Base-by-base conservation (phyloP, 2,329 filamentous ascomycete genomes). In the Cladophialophora carrionii region DNA sequence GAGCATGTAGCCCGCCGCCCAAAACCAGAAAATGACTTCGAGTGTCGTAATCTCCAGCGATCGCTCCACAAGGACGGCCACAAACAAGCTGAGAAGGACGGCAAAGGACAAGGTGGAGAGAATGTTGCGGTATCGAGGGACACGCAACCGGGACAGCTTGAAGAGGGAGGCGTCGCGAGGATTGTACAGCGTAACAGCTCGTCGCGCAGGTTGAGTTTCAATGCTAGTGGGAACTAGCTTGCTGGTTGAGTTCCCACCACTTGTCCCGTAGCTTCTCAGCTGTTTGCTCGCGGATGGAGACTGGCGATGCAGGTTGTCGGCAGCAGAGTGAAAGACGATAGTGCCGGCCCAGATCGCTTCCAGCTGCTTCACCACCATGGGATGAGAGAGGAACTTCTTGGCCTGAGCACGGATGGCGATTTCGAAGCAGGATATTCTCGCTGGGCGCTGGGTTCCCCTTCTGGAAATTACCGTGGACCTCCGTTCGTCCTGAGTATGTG, bases 321-420 rank as follows among this genome's bases (percentile, higher is more conserved):
- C 91, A 12, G 89, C 87, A 1, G 92, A 95, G 77, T 96, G 92
- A 74, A 98, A 97, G 70, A 95, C 92, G 70, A 98, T 95, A 20
- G 90, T 94, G 31, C 94, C 94, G 22, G 92, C 94, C 94, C 94
- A 98, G 67, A 98, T 96, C 52, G 92, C 93, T 77, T 97, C 92
- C n/a, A 98, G 83, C 74, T 97, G 93, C 76, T 96, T 92, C 8
- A 97, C 90, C 0, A 97, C 92, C 3, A 97, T 82, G 0, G 94
- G 93, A 74, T 97, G 93, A 8, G 94, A 90, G 4, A 98, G 82
- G 71, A 97, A 96, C 71, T 92, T 89, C 78, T 98, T 97, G 24
- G 94, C 91, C 68, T 93, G 93, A 22, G 93, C 92, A 71, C 92
- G 88, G 73, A 98, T 97, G 66, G 94, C 93, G 64, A 98, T 88